Conservation (phyloP, 2,329 filamentous ascomycete species). For the Phaeosphaeriaceae sp. region DNA sequence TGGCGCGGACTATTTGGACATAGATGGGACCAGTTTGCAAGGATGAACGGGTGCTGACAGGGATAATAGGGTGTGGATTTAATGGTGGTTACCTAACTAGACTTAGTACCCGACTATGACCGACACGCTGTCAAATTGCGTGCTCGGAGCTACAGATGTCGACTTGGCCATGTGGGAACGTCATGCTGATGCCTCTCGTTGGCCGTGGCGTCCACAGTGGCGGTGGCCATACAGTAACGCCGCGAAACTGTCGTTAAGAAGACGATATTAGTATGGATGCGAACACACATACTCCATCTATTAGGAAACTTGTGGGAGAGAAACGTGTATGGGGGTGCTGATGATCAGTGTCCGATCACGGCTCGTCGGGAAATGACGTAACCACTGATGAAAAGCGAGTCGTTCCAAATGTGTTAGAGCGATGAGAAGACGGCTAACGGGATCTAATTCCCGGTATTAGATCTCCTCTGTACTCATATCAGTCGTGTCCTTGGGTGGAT, state of each 20-base stretch:
- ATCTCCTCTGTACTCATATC: background rate
- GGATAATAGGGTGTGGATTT: conserved; percentile 30
- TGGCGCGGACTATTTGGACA: conserved; percentile 16
- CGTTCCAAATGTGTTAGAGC: background rate
- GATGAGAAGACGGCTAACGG: background rate
- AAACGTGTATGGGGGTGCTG: too few species aligned
- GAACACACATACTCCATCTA: too few species aligned
- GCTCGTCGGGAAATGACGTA: background rate
- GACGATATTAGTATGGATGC: too few species aligned
- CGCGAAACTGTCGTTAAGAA: too few species aligned
- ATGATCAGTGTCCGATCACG: too few species aligned
- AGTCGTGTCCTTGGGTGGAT: too few species aligned
- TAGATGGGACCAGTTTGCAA: conserved; percentile 23
- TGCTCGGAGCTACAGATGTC: conserved; percentile 43
- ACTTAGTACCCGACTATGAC: conserved; percentile 29
- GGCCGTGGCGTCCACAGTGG: background rate
- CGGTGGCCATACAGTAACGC: background rate
- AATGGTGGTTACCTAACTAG: conserved; percentile 20
- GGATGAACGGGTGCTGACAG: conserved; percentile 35
- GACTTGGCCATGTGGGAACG: conserved; percentile 24
- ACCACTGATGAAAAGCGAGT: too few species aligned
- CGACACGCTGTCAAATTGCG: conserved; percentile 32
- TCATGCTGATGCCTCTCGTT: background rate
- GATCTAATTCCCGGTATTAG: background rate
- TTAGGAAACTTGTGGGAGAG: too few species aligned